phyloP scores from a whole-genome alignment of 148 eudicot genomes.

The Silene uniflora region DNA sequence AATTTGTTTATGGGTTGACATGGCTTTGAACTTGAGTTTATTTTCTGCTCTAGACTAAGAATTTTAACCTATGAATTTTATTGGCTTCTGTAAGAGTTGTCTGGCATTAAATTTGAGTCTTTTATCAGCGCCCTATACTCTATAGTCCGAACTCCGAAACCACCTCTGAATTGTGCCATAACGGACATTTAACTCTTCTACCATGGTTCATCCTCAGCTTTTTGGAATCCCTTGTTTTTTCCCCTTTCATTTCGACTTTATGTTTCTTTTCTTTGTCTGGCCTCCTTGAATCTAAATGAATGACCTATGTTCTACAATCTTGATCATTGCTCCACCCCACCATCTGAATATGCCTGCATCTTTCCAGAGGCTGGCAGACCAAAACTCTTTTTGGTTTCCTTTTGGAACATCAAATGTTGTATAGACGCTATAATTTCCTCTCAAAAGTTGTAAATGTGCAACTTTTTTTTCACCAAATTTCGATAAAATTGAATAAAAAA shows the following conservation, averaged over 20 bases:
- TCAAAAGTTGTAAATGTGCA: no score
- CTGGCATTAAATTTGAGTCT: background rate
- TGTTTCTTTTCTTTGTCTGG: background rate
- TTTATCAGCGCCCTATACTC: background rate
- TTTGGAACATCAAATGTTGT: no score
- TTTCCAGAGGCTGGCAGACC: no score
- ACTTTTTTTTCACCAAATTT: no score
- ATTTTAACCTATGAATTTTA: no score
- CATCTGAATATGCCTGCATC: no score
- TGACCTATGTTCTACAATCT: background rate
- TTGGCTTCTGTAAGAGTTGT: background rate
- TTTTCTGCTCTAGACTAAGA: background rate
- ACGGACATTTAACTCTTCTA: background rate
- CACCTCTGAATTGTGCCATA: background rate
- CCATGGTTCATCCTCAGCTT: background rate
- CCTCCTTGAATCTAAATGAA: background rate
- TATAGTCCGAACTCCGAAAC: background rate
- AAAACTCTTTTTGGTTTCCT: no score
- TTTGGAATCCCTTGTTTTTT: background rate
- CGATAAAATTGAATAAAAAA: no score
- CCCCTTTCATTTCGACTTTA: background rate
- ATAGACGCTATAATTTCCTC: no score
- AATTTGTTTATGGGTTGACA: no score
- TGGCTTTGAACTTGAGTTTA: no score
- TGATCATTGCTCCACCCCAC: background rate